These are phyloP conservation scores for Pleurotus salmoneostramineus DNA, from an alignment of 768 basidiomycete species.

Conservation along the genomic window DNA sequence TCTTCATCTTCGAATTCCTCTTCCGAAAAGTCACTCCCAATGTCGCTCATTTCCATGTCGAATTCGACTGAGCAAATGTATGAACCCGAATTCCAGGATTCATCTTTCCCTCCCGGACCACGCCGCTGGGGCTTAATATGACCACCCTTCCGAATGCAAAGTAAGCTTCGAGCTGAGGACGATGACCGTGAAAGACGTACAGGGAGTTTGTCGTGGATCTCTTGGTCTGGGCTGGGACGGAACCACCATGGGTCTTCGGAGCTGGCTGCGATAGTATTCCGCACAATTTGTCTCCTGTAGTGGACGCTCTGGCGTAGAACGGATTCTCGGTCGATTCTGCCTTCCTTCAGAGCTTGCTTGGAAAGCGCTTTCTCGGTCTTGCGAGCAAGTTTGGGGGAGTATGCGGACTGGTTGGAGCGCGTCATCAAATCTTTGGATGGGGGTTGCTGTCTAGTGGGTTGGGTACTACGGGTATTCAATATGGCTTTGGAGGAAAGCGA, in stretches of 20 bases:
- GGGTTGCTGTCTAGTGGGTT: background rate
- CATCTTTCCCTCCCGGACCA: background rate
- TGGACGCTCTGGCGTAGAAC: background rate
- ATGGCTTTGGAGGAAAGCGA: too few relatives aligned
- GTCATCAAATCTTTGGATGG: slow-evolving; percentile 6
- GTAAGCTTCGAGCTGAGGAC: too few relatives aligned
- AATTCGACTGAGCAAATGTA: background rate
- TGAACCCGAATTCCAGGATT: background rate
- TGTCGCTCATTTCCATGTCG: background rate
- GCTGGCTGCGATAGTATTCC: background rate
- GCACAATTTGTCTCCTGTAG: background rate
- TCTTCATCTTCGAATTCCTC: background rate
- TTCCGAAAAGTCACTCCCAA: background rate
- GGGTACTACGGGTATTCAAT: too few relatives aligned
- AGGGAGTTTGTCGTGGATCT: background rate
- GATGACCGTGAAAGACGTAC: too few relatives aligned
- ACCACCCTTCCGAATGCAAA: too few relatives aligned
- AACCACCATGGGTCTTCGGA: background rate
- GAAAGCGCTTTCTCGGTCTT: slow-evolving; percentile 2
- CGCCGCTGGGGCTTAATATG: background rate
- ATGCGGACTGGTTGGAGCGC: slow-evolving; percentile 8
- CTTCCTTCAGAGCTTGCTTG: slow-evolving; percentile 6
- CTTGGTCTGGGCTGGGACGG: background rate
- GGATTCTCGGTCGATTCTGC: background rate
- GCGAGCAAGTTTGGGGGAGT: slow-evolving; percentile 10